Base-by-base conservation (phyloP, 805 yeast genomes). In the Myxozyma neglecta region DNA sequence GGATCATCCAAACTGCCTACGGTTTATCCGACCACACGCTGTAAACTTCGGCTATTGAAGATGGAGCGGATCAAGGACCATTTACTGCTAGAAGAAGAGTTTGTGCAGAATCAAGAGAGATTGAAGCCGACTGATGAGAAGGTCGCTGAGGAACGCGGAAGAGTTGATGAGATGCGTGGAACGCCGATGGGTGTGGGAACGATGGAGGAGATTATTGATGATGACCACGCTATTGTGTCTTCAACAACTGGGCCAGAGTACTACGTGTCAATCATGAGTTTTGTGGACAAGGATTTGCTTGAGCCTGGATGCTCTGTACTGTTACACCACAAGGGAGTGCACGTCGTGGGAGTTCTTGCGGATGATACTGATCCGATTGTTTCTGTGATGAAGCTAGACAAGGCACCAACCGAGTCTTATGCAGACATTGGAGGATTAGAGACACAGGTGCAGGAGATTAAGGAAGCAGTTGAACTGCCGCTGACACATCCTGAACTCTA, bases 321-420 rank as follows among this genome's bases (percentile, higher is more conserved):
- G 64, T 79, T 94, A 71, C 98, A 94, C 75, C 97, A 94, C 77
- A 94, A 94, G 78, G 87, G 97, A 0, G 97, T 94, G 63, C 86
- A 96, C 5, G 85, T 94, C 61, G 96, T 94, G n/a, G 99, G 99
- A 70, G 97, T 93, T n/a, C 77, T 94, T 68, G 97, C 88, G 75
- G 99, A 94, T 75, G 99, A 94, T 70, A 88, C 97, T 1, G 99
- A 94, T 76, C 98, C 99, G 46, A 88, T 94, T 89, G 96, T 94
- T 10, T 88, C 91, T 50, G 97, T 92, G 29, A 93, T 94, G 98
- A 94, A 93, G 78, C 84, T 94, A 71, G 99, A 94, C 73, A 96
- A 94, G 75, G 93, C 97, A 1, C 99, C 99, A 52, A 89, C 96
- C 2, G 99, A 93, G 76, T 85, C 96, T 11, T 94, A 93, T 75